phyloP scores from a whole-genome alignment of 31 red algal genomes.

The Odonthalia washingtoniensis region DNA sequence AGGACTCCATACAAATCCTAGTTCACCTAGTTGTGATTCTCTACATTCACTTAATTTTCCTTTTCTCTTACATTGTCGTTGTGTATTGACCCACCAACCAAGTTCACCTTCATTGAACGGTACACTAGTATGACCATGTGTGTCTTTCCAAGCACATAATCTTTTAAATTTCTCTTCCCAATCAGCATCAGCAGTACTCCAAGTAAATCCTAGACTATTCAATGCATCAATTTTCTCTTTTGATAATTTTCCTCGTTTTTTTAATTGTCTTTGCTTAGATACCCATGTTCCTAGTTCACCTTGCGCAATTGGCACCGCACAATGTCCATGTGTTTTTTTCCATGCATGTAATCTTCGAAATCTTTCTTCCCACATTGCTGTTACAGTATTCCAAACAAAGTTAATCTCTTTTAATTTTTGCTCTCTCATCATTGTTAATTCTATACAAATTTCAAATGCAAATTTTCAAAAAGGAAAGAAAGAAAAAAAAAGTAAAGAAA shows the following conservation, averaged over 20 bases:
- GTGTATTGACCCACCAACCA: constrained; percentile 92
- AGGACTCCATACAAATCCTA: constrained; percentile 90
- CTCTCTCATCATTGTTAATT: constrained; percentile 61
- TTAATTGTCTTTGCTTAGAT: constrained; percentile 73
- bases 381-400: constrained; percentile 84
- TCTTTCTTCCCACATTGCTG: constrained; percentile 78
- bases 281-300: constrained; percentile 84
- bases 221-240: constrained; percentile 67
- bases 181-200: constrained; percentile 81
- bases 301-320: constrained; percentile 76
- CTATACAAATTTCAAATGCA: constrained; percentile 8
- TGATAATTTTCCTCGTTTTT: constrained; percentile 65
- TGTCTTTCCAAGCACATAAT: constrained; percentile 59
- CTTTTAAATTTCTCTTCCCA: constrained; percentile 85
- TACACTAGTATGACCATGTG: constrained; percentile 80
- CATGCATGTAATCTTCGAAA: constrained; percentile 67
- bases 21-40: constrained; percentile 48
- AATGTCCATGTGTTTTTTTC: constrained; percentile 61
- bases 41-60: constrained; percentile 72
- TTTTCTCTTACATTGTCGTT: constrained; percentile 74
- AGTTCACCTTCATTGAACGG: constrained; percentile 92
- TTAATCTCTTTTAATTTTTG: constrained; percentile 67
- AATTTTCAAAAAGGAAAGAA: not conserved
- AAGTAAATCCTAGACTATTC: constrained; percentile 71
- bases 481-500: not conserved